Evolutionary conservation across 306 rosid species (phyloP).

Genomic region (Clitoria ternatea): DNA sequence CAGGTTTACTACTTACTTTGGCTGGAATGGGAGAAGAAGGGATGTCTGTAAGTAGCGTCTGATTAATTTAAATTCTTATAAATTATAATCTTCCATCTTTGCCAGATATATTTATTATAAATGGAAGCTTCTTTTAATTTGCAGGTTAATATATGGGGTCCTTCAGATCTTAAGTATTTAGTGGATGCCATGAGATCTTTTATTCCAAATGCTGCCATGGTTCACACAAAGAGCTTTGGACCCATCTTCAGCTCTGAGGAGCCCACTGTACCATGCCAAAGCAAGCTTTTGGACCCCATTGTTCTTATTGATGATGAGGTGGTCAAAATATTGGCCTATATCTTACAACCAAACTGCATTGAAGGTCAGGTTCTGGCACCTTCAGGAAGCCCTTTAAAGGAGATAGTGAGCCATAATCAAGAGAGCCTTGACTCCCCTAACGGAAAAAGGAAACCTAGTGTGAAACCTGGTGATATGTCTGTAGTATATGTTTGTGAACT

Average conservation of each 20-base stretch:
- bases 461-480: conserved; percentile 85
- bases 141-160: conserved; percentile 86
- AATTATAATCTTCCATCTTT: not conserved
- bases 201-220: conserved; percentile 92
- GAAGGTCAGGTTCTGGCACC: conserved; percentile 24
- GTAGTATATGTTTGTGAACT: conserved; percentile 83
- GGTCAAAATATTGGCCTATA: conserved; percentile 82
- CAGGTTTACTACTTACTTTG: conserved; percentile 90
- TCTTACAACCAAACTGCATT: conserved; percentile 49
- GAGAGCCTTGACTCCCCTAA: conserved; percentile 33
- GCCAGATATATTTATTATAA: conserved; percentile 1
- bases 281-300: conserved; percentile 49
- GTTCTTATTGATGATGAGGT: conserved; percentile 77
- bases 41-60: conserved; percentile 76
- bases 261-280: conserved; percentile 22
- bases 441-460: conserved; percentile 19
- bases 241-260: conserved; percentile 34
- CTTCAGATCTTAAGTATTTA: conserved; percentile 81
- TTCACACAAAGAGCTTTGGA: conserved; percentile 88
- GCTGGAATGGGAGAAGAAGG: conserved; percentile 94
- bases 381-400: conserved; percentile 26
- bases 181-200: conserved; percentile 85
- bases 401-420: conserved; percentile 23
- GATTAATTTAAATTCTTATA: not conserved
- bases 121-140: conserved; percentile 23